phyloP scores from a whole-genome alignment of 352 stramenopile species.

The Phytophthora chlamydospora region DNA sequence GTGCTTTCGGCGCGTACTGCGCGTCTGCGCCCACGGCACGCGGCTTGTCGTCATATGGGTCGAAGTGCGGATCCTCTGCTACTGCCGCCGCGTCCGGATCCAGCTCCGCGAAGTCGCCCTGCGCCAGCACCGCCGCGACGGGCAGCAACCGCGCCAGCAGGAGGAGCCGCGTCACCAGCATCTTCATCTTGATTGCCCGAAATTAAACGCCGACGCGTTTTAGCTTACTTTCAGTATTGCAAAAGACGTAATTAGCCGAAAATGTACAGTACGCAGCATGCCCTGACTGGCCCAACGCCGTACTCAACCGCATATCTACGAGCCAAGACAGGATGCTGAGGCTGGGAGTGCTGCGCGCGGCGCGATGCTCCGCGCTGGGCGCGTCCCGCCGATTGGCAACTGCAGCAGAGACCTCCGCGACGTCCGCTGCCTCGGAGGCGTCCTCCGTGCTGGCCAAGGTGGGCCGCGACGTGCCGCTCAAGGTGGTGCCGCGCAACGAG shows the following conservation, averaged over 20 bases:
- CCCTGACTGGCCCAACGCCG: not conserved
- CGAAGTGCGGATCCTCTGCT: constrained; percentile 59
- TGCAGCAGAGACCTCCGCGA: constrained; percentile 1
- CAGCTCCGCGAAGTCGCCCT: constrained; percentile 44
- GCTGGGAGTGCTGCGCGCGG: constrained; percentile 34
- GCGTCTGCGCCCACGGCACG: constrained; percentile 26
- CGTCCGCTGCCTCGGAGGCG: constrained; percentile 15
- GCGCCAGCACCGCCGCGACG: constrained; percentile 10
- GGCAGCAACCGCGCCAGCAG: constrained; percentile 13
- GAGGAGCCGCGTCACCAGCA: constrained; percentile 12
- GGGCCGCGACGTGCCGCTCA: constrained; percentile 62
- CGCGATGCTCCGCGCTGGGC: constrained; percentile 9
- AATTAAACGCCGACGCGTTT: too few relatives aligned
- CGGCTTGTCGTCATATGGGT: constrained; percentile 58
- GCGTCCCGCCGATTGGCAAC: constrained; percentile 21
- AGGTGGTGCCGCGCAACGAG: constrained; percentile 62
- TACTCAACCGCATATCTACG: constrained; percentile 15
- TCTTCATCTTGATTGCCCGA: constrained; percentile 3
- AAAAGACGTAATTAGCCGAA: too few relatives aligned
- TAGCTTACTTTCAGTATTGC: too few relatives aligned
- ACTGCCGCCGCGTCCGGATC: constrained; percentile 44
- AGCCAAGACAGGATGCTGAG: constrained; percentile 28
- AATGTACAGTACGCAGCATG: not conserved
- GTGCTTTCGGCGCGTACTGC: constrained; percentile 46
- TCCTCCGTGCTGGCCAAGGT: constrained; percentile 39